These are phyloP conservation scores for Trypanosoma lewisi DNA, from an alignment of 208 protist species.

Conservation along the genomic window DNA sequence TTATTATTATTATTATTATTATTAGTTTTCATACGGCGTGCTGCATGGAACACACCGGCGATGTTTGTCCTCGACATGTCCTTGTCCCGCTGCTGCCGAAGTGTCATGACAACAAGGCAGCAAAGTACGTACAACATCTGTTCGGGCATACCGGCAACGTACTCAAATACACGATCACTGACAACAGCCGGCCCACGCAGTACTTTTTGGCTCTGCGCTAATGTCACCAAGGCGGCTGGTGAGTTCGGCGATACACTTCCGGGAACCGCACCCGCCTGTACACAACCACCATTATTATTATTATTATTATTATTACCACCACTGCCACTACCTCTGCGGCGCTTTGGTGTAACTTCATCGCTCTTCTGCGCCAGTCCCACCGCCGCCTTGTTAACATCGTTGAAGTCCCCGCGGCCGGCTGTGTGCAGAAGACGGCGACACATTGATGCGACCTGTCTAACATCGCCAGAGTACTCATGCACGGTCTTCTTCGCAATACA, in stretches of 20 bases:
- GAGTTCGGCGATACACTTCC: not conserved
- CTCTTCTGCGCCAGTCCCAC: not conserved
- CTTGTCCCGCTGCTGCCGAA: conserved; percentile 47
- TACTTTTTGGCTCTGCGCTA: conserved; percentile 52
- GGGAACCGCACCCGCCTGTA: not conserved
- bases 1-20: not conserved
- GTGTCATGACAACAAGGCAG: conserved; percentile 66
- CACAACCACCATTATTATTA: not conserved
- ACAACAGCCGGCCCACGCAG: conserved; percentile 35
- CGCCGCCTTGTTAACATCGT: not conserved
- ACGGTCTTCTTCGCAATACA: conserved; percentile 65
- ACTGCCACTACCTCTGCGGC: not conserved
- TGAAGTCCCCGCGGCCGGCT: conserved; percentile 26
- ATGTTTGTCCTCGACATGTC: conserved; percentile 22
- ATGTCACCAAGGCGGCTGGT: conserved; percentile 21
- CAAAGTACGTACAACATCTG: conserved; percentile 73
- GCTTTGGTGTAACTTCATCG: conserved; percentile 1
- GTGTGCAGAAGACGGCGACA: conserved; percentile 56
- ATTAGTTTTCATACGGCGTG: not conserved
- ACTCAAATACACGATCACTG: conserved; percentile 49
- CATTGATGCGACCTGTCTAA: conserved; percentile 69
- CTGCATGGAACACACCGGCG: conserved; percentile 1
- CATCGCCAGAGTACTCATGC: conserved; percentile 66
- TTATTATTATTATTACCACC: not conserved
- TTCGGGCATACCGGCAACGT: conserved; percentile 68